Evolutionary conservation across 2,329 filamentous ascomycete genomes (phyloP).

Genomic region (Incumbomyces lentus): DNA sequence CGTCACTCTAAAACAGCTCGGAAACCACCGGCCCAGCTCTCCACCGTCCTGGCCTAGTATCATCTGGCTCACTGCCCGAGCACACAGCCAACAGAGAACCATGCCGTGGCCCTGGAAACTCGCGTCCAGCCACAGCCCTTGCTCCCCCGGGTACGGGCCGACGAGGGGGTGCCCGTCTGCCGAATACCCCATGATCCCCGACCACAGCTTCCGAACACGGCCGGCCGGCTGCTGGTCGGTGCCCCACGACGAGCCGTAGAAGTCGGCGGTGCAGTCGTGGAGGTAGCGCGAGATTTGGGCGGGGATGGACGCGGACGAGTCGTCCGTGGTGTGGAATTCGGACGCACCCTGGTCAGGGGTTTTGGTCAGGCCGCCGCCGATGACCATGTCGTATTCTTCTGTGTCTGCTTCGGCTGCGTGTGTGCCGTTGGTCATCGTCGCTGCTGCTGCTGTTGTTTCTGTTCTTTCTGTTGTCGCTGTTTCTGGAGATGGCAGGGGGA

Average conservation of each 20-base stretch:
- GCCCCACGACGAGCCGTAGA: conserved; percentile 36
- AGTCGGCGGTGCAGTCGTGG: conserved; percentile 20
- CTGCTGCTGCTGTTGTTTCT: no score
- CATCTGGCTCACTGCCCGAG: conserved; percentile 13
- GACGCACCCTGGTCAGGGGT: conserved; percentile 10
- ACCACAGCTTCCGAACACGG: conserved; percentile 40
- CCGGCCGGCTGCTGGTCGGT: conserved; percentile 28
- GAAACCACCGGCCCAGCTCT: conserved; percentile 15
- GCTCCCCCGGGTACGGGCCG: conserved; percentile 34
- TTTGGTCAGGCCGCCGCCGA: conserved; percentile 19
- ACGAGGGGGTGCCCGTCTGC: conserved; percentile 45
- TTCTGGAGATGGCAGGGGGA: no score
- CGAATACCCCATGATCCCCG: conserved; percentile 49
- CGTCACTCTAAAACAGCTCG: conserved; percentile 13
- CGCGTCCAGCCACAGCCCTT: conserved; percentile 18
- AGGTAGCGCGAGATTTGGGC: conserved; percentile 12
- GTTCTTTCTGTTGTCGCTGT: no score
- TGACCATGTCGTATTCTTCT: conserved; percentile 26
- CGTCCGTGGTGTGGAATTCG: conserved; percentile 22
- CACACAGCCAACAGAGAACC: conserved; percentile 17
- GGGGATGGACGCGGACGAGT: conserved; percentile 14
- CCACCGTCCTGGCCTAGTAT: conserved; percentile 8
- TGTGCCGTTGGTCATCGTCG: background rate
- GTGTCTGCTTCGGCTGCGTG: background rate
- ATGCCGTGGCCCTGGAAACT: conserved; percentile 19